Evolutionary conservation across 768 basidiomycete genomes (phyloP).

Genomic region (Lentinula aciculospora): DNA sequence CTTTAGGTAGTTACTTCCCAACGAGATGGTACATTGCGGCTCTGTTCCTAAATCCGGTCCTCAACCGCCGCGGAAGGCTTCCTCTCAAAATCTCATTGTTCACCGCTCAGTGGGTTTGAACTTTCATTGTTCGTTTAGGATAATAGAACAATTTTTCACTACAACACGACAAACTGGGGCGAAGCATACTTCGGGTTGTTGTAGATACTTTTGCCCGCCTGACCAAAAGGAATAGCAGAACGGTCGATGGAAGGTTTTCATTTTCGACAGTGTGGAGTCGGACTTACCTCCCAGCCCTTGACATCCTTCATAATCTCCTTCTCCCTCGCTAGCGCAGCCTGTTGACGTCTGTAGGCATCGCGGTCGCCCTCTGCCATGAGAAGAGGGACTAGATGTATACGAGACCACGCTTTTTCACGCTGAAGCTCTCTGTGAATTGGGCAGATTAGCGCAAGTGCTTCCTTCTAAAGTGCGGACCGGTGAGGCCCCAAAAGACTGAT

Average conservation of each 20-base stretch:
- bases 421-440: slow-evolving; percentile 70
- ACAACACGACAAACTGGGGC: slow-evolving; percentile 29
- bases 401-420: slow-evolving; percentile 92
- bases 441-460: slow-evolving; percentile 25
- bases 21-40: background rate
- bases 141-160: slow-evolving; percentile 6
- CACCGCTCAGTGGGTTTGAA: background rate
- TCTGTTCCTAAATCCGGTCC: slow-evolving; percentile 3
- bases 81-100: background rate
- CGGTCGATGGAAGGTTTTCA: background rate
- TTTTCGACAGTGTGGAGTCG: background rate
- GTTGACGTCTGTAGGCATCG: slow-evolving; percentile 74
- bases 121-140: background rate
- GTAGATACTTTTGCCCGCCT: slow-evolving; percentile 88
- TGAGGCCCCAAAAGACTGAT: slow-evolving; percentile 30
- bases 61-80: background rate
- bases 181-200: slow-evolving; percentile 66
- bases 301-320: slow-evolving; percentile 94
- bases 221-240: slow-evolving; percentile 13
- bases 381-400: slow-evolving; percentile 89
- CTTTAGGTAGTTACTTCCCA: background rate
- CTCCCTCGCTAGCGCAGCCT: slow-evolving; percentile 76
- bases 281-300: slow-evolving; percentile 80
- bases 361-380: slow-evolving; percentile 93
- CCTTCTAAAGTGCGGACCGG: slow-evolving; percentile 32